A percentile compares a stretch with the other conserved stretches of the same genome.
These are phyloP conservation scores for Colletotrichum eleusines DNA, from an alignment of 2,329 filamentous ascomycete species.

Conservation along the genomic window DNA sequence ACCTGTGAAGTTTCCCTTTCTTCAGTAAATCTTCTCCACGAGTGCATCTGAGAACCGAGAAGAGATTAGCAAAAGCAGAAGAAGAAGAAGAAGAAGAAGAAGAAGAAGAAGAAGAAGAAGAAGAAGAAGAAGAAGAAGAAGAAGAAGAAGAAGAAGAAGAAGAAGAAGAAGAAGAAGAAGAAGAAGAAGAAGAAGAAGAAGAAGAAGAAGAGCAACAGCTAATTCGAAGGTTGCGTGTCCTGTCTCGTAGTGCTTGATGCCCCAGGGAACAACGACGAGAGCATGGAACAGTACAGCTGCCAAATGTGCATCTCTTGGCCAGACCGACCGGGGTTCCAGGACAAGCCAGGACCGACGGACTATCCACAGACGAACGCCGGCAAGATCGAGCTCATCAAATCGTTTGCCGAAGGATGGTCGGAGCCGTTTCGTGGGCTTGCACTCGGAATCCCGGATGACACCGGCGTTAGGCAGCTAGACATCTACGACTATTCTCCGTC, in stretches of 20 bases:
- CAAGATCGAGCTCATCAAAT: constrained; percentile 57
- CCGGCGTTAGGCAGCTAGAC: constrained; percentile 59
- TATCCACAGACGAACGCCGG: constrained; percentile 56
- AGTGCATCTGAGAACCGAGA: no score
- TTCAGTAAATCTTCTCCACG: neutral
- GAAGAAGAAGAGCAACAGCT: constrained; percentile 7
- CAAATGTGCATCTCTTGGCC: constrained; percentile 68
- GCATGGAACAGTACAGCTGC: constrained; percentile 53
- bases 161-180: neutral
- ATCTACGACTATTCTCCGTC: constrained; percentile 63
- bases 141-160: no score
- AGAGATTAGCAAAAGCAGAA: neutral
- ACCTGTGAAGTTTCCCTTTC: neutral
- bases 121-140: neutral
- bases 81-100: no score
- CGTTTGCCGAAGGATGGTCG: constrained; percentile 59
- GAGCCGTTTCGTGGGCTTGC: constrained; percentile 61
- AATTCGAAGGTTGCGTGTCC: neutral
- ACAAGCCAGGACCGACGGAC: constrained; percentile 48
- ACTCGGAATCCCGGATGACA: constrained; percentile 54
- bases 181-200: no score
- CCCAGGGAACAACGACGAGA: constrained; percentile 55
- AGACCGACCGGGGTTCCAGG: constrained; percentile 51
- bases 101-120: neutral
- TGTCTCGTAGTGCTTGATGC: constrained; percentile 59